Percentiles rank a stretch among this genome's conserved stretches.
phyloP scores from a whole-genome alignment of 2,329 filamentous ascomycete genomes.

The Colletotrichum salicis region DNA sequence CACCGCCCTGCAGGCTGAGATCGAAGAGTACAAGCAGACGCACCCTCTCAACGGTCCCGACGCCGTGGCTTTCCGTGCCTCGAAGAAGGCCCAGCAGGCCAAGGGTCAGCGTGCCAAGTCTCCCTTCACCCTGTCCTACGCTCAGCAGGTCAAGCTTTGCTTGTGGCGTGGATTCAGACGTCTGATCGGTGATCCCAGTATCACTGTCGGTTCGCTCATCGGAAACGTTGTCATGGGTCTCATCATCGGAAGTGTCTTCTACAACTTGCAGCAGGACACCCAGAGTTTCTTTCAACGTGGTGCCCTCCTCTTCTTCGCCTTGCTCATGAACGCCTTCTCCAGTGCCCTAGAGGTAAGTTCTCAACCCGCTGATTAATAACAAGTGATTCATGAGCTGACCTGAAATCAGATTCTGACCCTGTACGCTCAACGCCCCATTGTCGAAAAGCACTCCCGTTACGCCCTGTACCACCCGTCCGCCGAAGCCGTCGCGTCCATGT shows the following conservation, averaged over 20 bases:
- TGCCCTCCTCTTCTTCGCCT: slow-evolving; percentile 86
- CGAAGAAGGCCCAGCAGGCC: slow-evolving; percentile 65
- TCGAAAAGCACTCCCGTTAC: slow-evolving; percentile 89
- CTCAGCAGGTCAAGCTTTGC: slow-evolving; percentile 81
- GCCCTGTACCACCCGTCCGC: slow-evolving; percentile 90
- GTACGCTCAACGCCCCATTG: slow-evolving; percentile 89
- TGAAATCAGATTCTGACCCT: slow-evolving; percentile 75
- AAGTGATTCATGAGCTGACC: slow-evolving; percentile 8
- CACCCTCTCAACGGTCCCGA: slow-evolving; percentile 67
- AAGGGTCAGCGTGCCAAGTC: slow-evolving; percentile 73
- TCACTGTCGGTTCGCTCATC: slow-evolving; percentile 75
- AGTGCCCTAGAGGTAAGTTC: slow-evolving; percentile 75
- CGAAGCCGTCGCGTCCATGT: slow-evolving; percentile 87
- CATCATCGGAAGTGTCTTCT: slow-evolving; percentile 85
- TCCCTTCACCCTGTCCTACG: slow-evolving; percentile 83
- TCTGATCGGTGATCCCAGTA: slow-evolving; percentile 78
- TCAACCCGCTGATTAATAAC: slow-evolving; percentile 32
- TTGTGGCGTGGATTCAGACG: slow-evolving; percentile 83
- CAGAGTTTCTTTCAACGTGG: slow-evolving; percentile 82
- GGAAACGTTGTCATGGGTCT: slow-evolving; percentile 82
- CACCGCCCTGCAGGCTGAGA: slow-evolving; percentile 61
- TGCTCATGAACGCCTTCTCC: slow-evolving; percentile 86
- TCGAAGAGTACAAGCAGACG: slow-evolving; percentile 63
- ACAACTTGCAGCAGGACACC: slow-evolving; percentile 74
- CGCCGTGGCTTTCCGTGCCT: slow-evolving; percentile 66